Base-by-base conservation (phyloP, 2,329 filamentous ascomycete genomes). In the Ophiosphaerella narmari region DNA sequence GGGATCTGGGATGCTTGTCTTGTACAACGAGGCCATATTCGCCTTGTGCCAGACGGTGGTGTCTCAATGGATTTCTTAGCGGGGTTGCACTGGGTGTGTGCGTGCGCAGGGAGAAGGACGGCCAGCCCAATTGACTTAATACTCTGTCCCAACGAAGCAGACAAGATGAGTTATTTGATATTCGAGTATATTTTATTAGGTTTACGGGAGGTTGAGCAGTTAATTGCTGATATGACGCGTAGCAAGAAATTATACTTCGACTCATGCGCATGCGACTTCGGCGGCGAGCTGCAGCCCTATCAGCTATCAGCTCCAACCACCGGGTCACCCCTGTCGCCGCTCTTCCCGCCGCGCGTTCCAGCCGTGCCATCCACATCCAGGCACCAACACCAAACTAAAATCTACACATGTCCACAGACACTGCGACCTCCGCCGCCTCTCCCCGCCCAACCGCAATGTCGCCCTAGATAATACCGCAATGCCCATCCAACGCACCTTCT, bases 1-100 rank as follows among this genome's bases (percentile, higher is more conserved):
- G 39, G 87, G 87, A 72, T 89, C 85, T 9, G 86, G 87, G 26
- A 85, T 71, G 39, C 60, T 52, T 40, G 56, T 51, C 23, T 55
- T 46, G 12, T 55, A 47, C 11, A 50, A 42, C 31, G 67, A 63
- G 43, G 54, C 63, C 69, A 72, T 72, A 48, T 58, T 61, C 41
- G 61, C 55, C 51, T 44, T 48, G 51, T 62, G 62, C 62, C 45
- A 60, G 47, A 44, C 18, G 38, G 41, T 51, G 29, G 52, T 35
- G 50, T 39, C 18, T 42, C 11, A 36, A 46, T 40, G 54, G 46
- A 39, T 48, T 46, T 41, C 43, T 36, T 58, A 43, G 62, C 18
- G 55, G 52, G 53, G 58, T 51, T 39, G 53, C 40, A 38, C 33
- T 42, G 40, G 44, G 35, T 42, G 51, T 55, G 43, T 24, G 50